Conservation (phyloP, 2,329 filamentous ascomycete species). For the Penicillium sp. region DNA sequence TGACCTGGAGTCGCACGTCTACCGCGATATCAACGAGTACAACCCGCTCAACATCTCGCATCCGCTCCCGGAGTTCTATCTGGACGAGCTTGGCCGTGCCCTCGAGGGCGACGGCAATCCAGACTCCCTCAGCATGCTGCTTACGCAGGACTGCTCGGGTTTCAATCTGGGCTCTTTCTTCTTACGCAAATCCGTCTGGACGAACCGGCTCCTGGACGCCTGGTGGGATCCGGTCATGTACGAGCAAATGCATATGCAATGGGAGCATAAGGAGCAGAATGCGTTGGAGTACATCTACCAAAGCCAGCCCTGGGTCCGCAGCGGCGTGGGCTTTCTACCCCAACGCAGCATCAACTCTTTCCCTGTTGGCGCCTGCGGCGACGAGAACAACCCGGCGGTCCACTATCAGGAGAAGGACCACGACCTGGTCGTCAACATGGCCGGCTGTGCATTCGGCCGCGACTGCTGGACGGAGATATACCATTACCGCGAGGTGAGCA, state of each 20-base stretch:
- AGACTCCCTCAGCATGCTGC: slow-evolving; percentile 78
- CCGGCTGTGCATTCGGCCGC: slow-evolving; percentile 91
- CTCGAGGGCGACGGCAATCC: slow-evolving; percentile 71
- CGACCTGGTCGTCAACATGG: slow-evolving; percentile 98
- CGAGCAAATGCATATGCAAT: slow-evolving; percentile 98
- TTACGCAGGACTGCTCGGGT: slow-evolving; percentile 90
- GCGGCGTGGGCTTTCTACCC: slow-evolving; percentile 81
- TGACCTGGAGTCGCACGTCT: slow-evolving; percentile 67
- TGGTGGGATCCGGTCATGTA: slow-evolving; percentile 99
- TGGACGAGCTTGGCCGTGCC: slow-evolving; percentile 72
- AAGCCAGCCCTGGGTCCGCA: slow-evolving; percentile 87
- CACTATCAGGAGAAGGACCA: slow-evolving; percentile 84
- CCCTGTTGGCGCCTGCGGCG: slow-evolving; percentile 78
- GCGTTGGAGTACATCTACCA: slow-evolving; percentile 88
- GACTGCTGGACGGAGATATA: slow-evolving; percentile 99
- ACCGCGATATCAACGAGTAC: slow-evolving; percentile 94
- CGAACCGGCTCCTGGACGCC: slow-evolving; percentile 84
- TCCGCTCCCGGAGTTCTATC: slow-evolving; percentile 68
- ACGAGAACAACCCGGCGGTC: slow-evolving; percentile 60
- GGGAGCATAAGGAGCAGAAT: slow-evolving; percentile 98
- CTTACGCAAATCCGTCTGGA: slow-evolving; percentile 78
- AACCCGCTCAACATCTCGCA: slow-evolving; percentile 94
- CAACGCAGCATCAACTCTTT: slow-evolving; percentile 95
- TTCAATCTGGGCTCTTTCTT: slow-evolving; percentile 98
- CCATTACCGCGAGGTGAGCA: slow-evolving; percentile 86